Conservation (phyloP, 371 early-diverging fungal genomes). For the Zychaea mexicana region DNA sequence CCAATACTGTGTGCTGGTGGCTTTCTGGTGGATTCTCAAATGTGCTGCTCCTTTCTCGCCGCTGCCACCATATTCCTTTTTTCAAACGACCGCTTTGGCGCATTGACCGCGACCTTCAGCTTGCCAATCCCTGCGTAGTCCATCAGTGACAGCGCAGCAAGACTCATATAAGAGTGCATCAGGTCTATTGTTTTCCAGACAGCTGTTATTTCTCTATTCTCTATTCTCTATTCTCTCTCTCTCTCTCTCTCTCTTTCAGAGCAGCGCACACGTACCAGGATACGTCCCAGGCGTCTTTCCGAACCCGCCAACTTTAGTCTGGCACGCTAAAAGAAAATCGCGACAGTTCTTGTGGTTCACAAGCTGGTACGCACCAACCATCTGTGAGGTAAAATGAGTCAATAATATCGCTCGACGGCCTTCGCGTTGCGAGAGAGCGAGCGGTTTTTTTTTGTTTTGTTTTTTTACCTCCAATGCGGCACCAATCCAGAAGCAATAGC, state of each 20-base stretch:
- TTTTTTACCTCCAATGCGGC: slow-evolving; percentile 66
- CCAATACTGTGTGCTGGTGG: neutral
- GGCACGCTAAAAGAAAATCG: slow-evolving; percentile 66
- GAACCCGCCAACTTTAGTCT: slow-evolving; percentile 77
- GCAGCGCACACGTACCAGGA: slow-evolving; percentile 51
- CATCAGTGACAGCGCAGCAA: slow-evolving; percentile 74
- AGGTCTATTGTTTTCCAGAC: no score
- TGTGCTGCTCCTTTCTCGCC: neutral
- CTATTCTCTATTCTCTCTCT: neutral
- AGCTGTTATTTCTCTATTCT: neutral
- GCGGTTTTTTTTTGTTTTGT: neutral
- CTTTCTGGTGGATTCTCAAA: neutral
- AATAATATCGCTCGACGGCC: neutral
- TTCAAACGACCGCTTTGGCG: slow-evolving; percentile 42
- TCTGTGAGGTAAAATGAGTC: slow-evolving; percentile 10
- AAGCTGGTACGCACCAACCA: slow-evolving; percentile 52
- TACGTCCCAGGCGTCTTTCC: slow-evolving; percentile 67
- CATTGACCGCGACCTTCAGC: slow-evolving; percentile 59
- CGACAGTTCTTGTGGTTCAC: slow-evolving; percentile 59
- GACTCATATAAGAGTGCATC: slow-evolving; percentile 87
- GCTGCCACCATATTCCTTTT: neutral
- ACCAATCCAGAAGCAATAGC: slow-evolving; percentile 99
- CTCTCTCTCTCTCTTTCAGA: neutral
- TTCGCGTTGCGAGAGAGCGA: neutral
- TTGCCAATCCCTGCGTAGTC: slow-evolving; percentile 55